A percentile compares a stretch with the other conserved stretches of the same genome.
phyloP scores from a whole-genome alignment of 2,329 filamentous ascomycete species.

The Graphilbum fragrans region DNA sequence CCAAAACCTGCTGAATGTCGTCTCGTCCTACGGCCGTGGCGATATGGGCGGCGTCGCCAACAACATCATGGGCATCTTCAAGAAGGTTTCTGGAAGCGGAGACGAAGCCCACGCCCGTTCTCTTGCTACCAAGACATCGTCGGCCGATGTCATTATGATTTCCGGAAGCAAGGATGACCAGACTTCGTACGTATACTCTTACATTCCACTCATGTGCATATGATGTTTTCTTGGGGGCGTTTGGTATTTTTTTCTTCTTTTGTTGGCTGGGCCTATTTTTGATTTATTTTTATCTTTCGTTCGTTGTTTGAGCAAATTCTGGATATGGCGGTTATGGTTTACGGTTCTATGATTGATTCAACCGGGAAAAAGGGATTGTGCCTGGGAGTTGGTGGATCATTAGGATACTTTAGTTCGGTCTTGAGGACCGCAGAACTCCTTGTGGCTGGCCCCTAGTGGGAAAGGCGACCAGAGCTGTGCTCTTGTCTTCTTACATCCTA shows the following conservation, averaged over 20 bases:
- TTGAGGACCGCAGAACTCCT: too few species aligned
- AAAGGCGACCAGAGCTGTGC: too few species aligned
- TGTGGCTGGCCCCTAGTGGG: too few species aligned
- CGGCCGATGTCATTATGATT: constrained; percentile 95
- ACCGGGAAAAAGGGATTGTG: too few species aligned
- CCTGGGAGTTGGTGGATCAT: too few species aligned
- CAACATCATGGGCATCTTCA: constrained; percentile 72
- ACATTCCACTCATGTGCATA: constrained; percentile 11
- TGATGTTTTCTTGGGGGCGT: constrained; percentile 6
- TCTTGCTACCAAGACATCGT: constrained; percentile 79
- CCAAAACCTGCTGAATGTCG: constrained; percentile 46
- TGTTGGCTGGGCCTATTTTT: constrained; percentile 4
- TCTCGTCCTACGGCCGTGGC: constrained; percentile 50
- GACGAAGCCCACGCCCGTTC: constrained; percentile 65
- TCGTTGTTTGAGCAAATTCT: too few species aligned
- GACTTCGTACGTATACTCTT: constrained; percentile 58
- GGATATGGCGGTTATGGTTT: too few species aligned
- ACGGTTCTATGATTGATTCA: too few species aligned
- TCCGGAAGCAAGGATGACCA: constrained; percentile 94
- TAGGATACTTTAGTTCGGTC: too few species aligned
- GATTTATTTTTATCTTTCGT: constrained; percentile 6
- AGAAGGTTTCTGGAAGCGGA: constrained; percentile 74
- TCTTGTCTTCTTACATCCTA: too few species aligned
- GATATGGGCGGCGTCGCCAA: constrained; percentile 75
- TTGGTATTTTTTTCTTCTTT: constrained; percentile 7